phyloP scores from a whole-genome alignment of 192 early-diverging fungal species.

The Umbelopsis vinacea region DNA sequence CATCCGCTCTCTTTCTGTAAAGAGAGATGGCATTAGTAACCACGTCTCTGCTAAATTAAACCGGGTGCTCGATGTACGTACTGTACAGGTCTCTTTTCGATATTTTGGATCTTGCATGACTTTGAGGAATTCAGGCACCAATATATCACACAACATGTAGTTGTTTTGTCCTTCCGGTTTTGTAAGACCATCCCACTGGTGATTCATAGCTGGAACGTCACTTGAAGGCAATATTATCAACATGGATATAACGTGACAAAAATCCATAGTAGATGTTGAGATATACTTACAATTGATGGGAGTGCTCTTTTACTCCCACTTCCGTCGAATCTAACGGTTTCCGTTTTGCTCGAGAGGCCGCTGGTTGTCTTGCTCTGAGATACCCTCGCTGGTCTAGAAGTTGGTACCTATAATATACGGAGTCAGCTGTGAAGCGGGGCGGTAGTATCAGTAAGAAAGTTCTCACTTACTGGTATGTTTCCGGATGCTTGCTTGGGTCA shows the following conservation, averaged over 20 bases:
- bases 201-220: neutral
- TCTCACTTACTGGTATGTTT: constrained; percentile 31
- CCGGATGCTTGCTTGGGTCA: constrained; percentile 41
- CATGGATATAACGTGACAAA: neutral
- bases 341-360: too few species aligned
- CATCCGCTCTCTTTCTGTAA: constrained; percentile 25
- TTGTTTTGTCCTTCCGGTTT: neutral
- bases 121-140: constrained; percentile 9
- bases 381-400: constrained; percentile 11
- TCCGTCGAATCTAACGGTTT: too few species aligned
- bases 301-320: too few species aligned
- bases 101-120: constrained; percentile 10
- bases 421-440: neutral
- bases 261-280: neutral
- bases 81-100: constrained; percentile 9
- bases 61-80: neutral
- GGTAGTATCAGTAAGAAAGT: neutral
- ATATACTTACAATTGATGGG: too few species aligned
- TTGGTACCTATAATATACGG: constrained; percentile 17
- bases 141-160: constrained; percentile 10
- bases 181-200: neutral
- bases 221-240: neutral
- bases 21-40: neutral
- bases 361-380: neutral
- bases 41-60: neutral